Conservation (phyloP, 306 rosid species). For the Cucumis hystrix region DNA sequence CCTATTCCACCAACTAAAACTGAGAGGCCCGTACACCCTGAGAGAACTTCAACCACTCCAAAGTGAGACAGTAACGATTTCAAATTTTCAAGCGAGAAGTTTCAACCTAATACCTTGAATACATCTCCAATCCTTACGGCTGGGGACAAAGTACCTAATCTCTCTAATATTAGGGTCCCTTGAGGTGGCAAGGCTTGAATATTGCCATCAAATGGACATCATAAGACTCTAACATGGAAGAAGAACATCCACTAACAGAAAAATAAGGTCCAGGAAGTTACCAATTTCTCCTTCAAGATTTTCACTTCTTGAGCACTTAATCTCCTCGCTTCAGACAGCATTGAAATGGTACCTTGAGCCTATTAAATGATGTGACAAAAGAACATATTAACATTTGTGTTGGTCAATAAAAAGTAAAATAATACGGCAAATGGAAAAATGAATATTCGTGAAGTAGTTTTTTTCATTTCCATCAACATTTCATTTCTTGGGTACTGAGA, state of each 20-base stretch:
- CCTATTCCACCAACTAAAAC: too few species aligned
- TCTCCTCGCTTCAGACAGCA: conserved; percentile 59
- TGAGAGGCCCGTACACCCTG: too few species aligned
- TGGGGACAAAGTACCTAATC: background rate
- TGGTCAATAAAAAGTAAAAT: background rate
- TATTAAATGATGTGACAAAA: conserved; percentile 16
- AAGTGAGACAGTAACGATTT: background rate
- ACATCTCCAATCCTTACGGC: background rate
- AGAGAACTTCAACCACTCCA: too few species aligned
- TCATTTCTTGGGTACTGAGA: background rate
- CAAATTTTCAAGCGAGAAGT: background rate
- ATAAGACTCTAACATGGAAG: background rate
- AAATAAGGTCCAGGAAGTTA: conserved; percentile 20
- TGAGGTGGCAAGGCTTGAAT: background rate
- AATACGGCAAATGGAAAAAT: background rate
- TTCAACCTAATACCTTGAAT: background rate
- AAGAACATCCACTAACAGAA: conserved; percentile 1
- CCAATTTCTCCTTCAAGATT: conserved; percentile 43
- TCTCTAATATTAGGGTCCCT: background rate
- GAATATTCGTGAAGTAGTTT: background rate
- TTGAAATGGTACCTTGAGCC: conserved; percentile 54
- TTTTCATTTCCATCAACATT: background rate
- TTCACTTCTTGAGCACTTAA: conserved; percentile 39
- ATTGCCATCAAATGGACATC: background rate
- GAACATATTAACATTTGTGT: background rate